Evolutionary conservation across 441 rosid genomes (phyloP).

Genomic region (Populus hybrid): DNA sequence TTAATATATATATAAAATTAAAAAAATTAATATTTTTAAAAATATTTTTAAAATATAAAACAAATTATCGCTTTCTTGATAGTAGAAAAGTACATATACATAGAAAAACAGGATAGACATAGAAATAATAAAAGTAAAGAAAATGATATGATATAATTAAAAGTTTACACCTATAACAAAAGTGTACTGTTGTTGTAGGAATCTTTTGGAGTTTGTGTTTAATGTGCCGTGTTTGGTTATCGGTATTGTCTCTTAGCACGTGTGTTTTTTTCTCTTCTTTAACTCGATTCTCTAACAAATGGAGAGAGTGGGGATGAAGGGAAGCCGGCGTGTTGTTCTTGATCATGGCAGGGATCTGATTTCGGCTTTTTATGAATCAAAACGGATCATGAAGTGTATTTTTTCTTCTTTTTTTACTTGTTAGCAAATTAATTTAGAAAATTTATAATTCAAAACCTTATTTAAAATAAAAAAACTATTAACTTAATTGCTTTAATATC

Average conservation of each 20-base stretch:
- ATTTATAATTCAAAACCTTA: too few relatives aligned
- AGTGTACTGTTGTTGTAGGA: conserved; percentile 27
- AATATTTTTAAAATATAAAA: too few relatives aligned
- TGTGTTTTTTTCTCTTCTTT: too few relatives aligned
- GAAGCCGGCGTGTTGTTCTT: background rate
- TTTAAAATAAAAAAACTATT: too few relatives aligned
- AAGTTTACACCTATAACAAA: conserved; percentile 25
- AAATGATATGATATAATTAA: conserved; percentile 1
- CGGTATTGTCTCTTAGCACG: background rate
- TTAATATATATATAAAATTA: too few relatives aligned
- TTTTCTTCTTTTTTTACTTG: too few relatives aligned
- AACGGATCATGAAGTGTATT: background rate
- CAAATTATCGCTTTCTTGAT: background rate
- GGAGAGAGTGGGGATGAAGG: background rate
- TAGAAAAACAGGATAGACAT: background rate
- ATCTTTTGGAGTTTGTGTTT: conserved; percentile 29
- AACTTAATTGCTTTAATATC: too few relatives aligned
- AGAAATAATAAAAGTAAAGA: background rate
- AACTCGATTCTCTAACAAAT: too few relatives aligned
- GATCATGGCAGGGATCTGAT: background rate
- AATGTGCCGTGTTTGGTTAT: background rate
- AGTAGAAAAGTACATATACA: conserved; percentile 8
- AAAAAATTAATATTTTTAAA: too few relatives aligned
- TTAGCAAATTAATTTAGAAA: too few relatives aligned
- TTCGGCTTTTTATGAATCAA: background rate